phyloP scores from a whole-genome alignment of 2,329 filamentous ascomycete species.

The Colletotrichum sp. region DNA sequence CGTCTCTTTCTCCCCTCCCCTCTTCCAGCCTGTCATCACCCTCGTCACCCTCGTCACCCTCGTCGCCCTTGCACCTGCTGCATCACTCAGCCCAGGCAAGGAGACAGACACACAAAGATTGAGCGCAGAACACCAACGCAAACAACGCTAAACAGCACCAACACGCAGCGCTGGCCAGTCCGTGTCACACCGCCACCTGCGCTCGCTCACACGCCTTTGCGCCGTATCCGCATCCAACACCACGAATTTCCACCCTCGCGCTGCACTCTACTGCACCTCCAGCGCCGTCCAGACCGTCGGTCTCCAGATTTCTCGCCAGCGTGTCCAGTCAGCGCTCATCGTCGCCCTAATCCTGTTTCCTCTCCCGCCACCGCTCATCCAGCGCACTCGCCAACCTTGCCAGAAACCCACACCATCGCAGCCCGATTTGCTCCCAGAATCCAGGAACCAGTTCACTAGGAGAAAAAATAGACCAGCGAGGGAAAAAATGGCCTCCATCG shows the following conservation, averaged over 20 bases:
- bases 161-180: background rate
- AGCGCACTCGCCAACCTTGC: background rate
- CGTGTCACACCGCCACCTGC: constrained; percentile 1
- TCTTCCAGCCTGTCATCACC: background rate
- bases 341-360: background rate
- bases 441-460: background rate
- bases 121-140: background rate
- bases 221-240: background rate
- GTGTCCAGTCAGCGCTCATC: background rate
- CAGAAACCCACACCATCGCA: background rate
- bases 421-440: background rate
- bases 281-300: background rate
- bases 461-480: background rate
- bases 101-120: background rate
- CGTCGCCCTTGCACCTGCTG: background rate
- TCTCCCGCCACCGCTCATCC: background rate
- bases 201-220: background rate
- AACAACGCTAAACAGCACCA: background rate
- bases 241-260: background rate
- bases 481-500: constrained; percentile 2
- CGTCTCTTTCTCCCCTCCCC: background rate
- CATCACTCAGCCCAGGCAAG: background rate
- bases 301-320: background rate
- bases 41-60: background rate
- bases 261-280: constrained; percentile 2